Conservation (phyloP, 2,329 filamentous ascomycete genomes). For the Aspergillus aculeatinus region DNA sequence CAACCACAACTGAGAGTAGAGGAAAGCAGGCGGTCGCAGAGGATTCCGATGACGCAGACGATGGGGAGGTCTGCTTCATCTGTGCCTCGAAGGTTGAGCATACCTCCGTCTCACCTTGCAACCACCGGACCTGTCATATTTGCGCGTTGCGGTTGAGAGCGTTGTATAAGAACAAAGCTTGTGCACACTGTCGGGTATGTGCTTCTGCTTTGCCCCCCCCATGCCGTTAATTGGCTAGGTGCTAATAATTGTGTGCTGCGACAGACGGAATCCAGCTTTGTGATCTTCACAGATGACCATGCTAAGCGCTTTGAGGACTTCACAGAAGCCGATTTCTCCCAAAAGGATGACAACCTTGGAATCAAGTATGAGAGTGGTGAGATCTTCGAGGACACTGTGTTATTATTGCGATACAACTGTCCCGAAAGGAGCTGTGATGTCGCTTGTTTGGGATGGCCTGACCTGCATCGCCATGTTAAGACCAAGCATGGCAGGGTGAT, state of each 20-base stretch:
- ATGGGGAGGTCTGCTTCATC: constrained; percentile 92
- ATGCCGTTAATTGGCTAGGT: not conserved
- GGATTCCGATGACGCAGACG: constrained; percentile 52
- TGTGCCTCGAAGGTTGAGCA: constrained; percentile 89
- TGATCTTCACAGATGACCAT: constrained; percentile 87
- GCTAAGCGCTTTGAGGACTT: constrained; percentile 87
- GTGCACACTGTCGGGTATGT: constrained; percentile 88
- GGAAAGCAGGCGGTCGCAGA: constrained; percentile 29
- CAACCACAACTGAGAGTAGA: constrained; percentile 38
- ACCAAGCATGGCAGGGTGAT: constrained; percentile 80
- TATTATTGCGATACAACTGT: constrained; percentile 91
- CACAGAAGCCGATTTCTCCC: constrained; percentile 67
- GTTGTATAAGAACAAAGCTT: constrained; percentile 93
- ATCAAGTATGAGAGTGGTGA: constrained; percentile 87
- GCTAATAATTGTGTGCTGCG: constrained; percentile 14
- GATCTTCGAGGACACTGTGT: constrained; percentile 85
- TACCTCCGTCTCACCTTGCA: constrained; percentile 86
- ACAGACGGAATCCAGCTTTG: constrained; percentile 57
- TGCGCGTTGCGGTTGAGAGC: constrained; percentile 88
- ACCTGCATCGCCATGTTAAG: constrained; percentile 78
- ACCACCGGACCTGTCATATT: constrained; percentile 95
- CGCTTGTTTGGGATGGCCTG: constrained; percentile 77
- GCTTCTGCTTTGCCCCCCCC: not conserved
- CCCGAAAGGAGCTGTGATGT: constrained; percentile 82
- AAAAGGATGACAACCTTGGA: constrained; percentile 79